Evolutionary conservation across 768 basidiomycete species (phyloP), one percentile per base, ranked within the genome.

Genomic region (Boletellus ananiceps): DNA sequence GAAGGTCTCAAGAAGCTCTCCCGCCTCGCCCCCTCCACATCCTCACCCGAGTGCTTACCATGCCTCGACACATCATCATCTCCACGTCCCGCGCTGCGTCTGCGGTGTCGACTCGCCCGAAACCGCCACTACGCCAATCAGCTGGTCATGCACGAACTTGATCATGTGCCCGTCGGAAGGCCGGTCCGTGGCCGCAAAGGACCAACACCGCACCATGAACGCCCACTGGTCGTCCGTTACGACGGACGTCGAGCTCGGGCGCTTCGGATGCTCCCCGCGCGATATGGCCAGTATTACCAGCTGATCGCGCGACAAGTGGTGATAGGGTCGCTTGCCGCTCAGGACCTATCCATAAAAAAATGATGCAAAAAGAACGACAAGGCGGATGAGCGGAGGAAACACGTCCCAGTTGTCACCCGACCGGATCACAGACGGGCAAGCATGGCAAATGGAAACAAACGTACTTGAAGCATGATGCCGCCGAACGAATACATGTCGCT

Each of bases 401-500:
- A 7, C 23, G 4, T 25, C 23, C 23, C 23, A 29, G 2, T 29
- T 8, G 29, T 29, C 21, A 15, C 42, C 33, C 18, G 16, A 35
- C 16, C 19, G 25, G 2, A 2, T 32, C 13, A 15, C 31, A 25
- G 23, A 25, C 23, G 23, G 23, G 4, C 23, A 25, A 25, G 23
- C 2, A 7, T 4, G 23, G 4, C 6, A 12, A 29, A 2, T 9
- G 1, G 14, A 31, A 2, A 12, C 8, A 23, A 27, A 52, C 61
- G 39, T 15, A 65, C 62, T 1, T 60, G 49, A 31, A 64, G 44
- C 50, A 65, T 58, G 40, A 64, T 58, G 5, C 61, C 54, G 5
- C 39, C 61, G 52, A 48, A 72, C 70, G 44, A 64, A 50, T 64
- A 64, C 0, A 75, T 68, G 57, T 80, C 77, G 39, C 67, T 74